Percentiles rank a stretch among this genome's conserved stretches.
phyloP scores from a whole-genome alignment of 2,329 filamentous ascomycete species.

The Alternaria triticimaculans region DNA sequence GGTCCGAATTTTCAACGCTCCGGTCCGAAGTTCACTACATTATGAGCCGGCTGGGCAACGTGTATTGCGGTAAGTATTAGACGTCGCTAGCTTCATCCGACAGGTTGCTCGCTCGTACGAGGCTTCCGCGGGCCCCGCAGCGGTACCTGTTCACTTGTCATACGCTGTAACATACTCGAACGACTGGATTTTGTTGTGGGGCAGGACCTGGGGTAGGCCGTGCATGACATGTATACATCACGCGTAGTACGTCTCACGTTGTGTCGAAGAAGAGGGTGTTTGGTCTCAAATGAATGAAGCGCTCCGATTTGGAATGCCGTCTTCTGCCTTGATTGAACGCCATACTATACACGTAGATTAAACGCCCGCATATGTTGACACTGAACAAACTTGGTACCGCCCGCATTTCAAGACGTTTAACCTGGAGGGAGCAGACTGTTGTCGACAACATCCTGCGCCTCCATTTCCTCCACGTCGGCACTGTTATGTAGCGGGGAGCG shows the following conservation, averaged over 20 bases:
- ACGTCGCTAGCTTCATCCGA: not conserved
- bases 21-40: not conserved
- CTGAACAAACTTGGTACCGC: not conserved
- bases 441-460: conserved; percentile 94
- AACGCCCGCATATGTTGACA: conserved; percentile 3
- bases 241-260: not conserved
- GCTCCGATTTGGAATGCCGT: not conserved
- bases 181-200: not conserved
- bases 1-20: not conserved
- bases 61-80: not conserved
- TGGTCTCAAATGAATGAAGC: not conserved
- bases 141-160: not conserved
- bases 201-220: not conserved
- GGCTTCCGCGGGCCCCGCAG: not conserved
- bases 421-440: conserved; percentile 92
- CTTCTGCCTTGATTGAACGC: conserved; percentile 6
- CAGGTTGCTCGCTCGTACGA: not conserved
- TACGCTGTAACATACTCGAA: not conserved
- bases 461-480: conserved; percentile 77
- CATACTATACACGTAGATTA: conserved; percentile 13
- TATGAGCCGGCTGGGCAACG: conserved; percentile 5
- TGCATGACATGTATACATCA: not conserved
- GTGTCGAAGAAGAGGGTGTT: not conserved
- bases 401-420: conserved; percentile 53
- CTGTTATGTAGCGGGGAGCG: conserved; percentile 84